Evolutionary conservation across 306 rosid species (phyloP).

Genomic region (Astragalus glycyphyllos): DNA sequence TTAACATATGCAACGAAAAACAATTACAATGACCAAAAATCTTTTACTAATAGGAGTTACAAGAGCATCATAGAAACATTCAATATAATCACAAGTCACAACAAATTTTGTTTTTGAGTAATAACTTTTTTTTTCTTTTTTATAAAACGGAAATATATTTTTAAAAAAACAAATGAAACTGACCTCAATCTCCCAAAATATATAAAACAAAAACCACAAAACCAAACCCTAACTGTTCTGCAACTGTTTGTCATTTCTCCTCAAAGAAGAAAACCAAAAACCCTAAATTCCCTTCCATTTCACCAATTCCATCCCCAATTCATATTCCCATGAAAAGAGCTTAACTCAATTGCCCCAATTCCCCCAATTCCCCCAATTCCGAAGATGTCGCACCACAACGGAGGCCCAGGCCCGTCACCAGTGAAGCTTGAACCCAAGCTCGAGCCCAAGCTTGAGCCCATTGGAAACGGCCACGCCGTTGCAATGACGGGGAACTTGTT

Average conservation of each 20-base stretch:
- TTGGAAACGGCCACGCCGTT: slow-evolving; percentile 37
- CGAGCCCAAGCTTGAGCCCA: not conserved
- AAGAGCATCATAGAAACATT: no score
- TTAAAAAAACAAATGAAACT: no score
- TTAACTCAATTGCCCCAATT: not conserved
- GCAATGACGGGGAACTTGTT: not conserved
- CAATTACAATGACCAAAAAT: no score
- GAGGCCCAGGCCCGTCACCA: slow-evolving; percentile 9
- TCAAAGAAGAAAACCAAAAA: not conserved
- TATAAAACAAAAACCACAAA: not conserved
- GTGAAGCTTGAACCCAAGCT: not conserved
- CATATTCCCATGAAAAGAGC: not conserved
- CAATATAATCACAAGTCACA: no score
- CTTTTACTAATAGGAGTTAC: no score
- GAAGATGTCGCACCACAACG: slow-evolving; percentile 41
- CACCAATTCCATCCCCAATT: not conserved
- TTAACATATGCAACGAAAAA: no score
- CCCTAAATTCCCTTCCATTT: slow-evolving; percentile 7
- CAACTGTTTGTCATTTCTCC: not conserved
- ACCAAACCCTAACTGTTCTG: slow-evolving; percentile 17
- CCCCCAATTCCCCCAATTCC: not conserved
- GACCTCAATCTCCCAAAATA: no score
- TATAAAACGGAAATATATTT: no score
- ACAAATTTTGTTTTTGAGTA: no score
- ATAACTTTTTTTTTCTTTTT: no score